Evolutionary conservation across 1,284 basidiomycete genomes (phyloP).

Genomic region (Entoloma clypeatum): DNA sequence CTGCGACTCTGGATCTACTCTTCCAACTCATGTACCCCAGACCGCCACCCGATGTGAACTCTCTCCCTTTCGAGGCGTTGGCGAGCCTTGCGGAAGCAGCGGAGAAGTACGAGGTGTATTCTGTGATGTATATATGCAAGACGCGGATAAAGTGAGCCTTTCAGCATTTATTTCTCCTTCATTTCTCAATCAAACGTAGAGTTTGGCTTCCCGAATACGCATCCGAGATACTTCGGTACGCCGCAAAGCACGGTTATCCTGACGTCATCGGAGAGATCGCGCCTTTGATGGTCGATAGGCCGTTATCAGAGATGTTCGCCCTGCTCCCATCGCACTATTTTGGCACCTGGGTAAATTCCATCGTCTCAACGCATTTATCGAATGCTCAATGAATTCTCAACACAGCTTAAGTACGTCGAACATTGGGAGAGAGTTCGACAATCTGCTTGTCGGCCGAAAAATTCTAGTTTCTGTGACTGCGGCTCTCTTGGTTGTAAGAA

Average conservation of each 20-base stretch:
- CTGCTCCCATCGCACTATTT: constrained; percentile 1
- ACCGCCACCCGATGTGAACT: constrained; percentile 4
- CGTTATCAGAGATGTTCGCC: background rate
- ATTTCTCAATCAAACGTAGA: background rate
- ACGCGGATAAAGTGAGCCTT: constrained; percentile 12
- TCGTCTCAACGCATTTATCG: no score
- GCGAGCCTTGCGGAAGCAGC: constrained; percentile 11
- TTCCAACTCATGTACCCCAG: constrained; percentile 12
- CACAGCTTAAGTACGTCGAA: no score
- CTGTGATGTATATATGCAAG: constrained; percentile 10
- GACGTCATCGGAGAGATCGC: constrained; percentile 3
- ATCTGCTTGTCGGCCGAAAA: no score
- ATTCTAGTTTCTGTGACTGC: no score
- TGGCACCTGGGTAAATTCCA: constrained; percentile 3
- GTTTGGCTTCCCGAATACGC: background rate
- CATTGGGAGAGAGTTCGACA: no score
- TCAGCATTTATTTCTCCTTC: background rate
- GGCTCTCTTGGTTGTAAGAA: no score
- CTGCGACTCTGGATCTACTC: constrained; percentile 11
- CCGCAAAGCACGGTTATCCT: constrained; percentile 8
- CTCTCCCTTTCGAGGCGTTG: background rate
- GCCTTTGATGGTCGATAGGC: constrained; percentile 6
- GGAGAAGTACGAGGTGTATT: constrained; percentile 15
- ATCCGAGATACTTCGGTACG: constrained; percentile 6
- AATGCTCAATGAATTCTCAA: no score